phyloP scores from a whole-genome alignment of 345 rosid species.

The Anacardium occidentale region DNA sequence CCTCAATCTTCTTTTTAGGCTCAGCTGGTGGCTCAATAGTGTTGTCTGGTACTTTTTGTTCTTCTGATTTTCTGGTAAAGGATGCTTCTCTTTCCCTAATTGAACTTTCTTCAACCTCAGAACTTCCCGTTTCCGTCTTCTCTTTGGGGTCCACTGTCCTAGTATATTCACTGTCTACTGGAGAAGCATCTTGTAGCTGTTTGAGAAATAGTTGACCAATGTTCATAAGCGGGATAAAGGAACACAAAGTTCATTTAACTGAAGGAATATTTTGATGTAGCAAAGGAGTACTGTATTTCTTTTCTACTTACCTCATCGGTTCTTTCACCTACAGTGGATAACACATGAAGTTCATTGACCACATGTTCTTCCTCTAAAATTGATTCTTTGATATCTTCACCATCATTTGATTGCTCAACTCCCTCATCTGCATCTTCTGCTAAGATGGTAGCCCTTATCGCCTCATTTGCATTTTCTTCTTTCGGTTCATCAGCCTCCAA shows the following conservation, averaged over 20 bases:
- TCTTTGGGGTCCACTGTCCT: conserved; percentile 27
- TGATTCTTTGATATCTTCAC: conserved; percentile 27
- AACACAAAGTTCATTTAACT: neutral
- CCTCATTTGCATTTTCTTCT: conserved; percentile 31
- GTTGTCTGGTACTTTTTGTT: conserved; percentile 16
- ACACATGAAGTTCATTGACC: conserved; percentile 10
- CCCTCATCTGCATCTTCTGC: conserved; percentile 27
- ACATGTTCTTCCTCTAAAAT: conserved; percentile 20
- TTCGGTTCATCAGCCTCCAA: conserved; percentile 24
- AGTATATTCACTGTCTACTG: conserved; percentile 14
- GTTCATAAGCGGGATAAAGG: conserved; percentile 13
- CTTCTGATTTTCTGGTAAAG: conserved; percentile 15
- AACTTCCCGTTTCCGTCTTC: conserved; percentile 15
- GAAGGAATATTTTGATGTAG: neutral
- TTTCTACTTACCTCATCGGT: conserved; percentile 28
- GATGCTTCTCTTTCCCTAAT: conserved; percentile 20
- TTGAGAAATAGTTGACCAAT: conserved; percentile 11
- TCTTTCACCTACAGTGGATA: conserved; percentile 19
- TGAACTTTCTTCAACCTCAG: conserved; percentile 24
- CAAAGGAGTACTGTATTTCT: neutral
- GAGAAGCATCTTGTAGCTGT: conserved; percentile 31
- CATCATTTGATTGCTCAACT: conserved; percentile 25
- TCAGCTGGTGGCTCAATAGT: conserved; percentile 15
- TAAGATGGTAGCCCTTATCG: conserved; percentile 24
- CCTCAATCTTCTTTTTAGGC: conserved; percentile 21